Evolutionary conservation across 1,284 basidiomycete species (phyloP), one percentile per base, ranked within the genome.

Genomic region (Wolfiporia cocos): DNA sequence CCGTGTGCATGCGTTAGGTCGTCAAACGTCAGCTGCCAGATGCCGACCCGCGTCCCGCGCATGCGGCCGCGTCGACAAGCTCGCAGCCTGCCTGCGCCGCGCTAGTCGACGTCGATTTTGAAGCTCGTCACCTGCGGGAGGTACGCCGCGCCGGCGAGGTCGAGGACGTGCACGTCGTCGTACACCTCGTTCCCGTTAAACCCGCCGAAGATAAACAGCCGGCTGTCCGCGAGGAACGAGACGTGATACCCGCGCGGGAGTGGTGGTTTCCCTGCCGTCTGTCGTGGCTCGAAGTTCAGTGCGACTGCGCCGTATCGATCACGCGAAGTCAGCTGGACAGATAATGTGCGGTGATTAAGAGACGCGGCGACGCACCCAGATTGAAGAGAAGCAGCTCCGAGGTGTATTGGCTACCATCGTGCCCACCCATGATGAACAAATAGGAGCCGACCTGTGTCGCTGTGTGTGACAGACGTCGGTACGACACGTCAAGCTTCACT

Each of bases 371-470:
- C 72, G 22, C 52, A 89, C 90, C 85, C 23, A 95, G 80, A 56
- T 95, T 93, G 65, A 93, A 91, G 5, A 90, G 70, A 11, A 92
- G 69, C 7, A 95, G 68, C 15, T 95, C 88, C 15, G 81, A 78
- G 20, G 76, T 79, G 61, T 95, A 96, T 34, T 80, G 69, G 17
- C 70, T 67, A 7, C 86, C 86, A 53, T 93, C 86, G 63, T 95
- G 92, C 0, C 93, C 92, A 2, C 92, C 93, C 44, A 86, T 74
- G 43, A 95, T 76, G 65, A 93, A 93, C 1, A 96, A 76, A 56
- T 92, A 94, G 1, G 89, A 92, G n/a, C 93, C 93, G 14, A 96
- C 87, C 58, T 90, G 90, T 0, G 91, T 92, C 3, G 91, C 76
- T 4, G 86, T 87, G 55, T 96, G 92, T 21, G 90, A 88, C 26